phyloP scores from a whole-genome alignment of 805 yeast species.

The Wickerhamomyces tratensis region DNA sequence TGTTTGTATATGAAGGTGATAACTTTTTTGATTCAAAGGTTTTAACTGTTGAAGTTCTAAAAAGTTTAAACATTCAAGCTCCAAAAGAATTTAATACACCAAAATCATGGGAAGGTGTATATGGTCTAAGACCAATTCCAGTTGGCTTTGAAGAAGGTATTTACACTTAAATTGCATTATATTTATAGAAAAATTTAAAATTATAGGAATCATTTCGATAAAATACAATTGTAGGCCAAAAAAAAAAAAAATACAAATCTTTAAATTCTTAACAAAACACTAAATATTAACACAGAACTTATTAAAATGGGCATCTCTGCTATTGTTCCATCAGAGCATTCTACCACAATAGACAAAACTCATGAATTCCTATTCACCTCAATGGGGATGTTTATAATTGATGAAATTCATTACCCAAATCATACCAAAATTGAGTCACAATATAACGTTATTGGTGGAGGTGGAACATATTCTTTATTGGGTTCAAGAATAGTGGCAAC shows the following conservation, averaged over 20 bases:
- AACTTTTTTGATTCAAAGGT: slow-evolving; percentile 61
- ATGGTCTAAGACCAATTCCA: slow-evolving; percentile 66
- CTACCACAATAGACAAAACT: not conserved
- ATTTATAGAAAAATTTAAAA: no score
- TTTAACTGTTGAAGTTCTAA: slow-evolving; percentile 31
- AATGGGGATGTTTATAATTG: slow-evolving; percentile 85
- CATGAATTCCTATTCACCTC: slow-evolving; percentile 38
- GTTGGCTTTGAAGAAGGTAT: slow-evolving; percentile 69
- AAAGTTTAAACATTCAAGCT: slow-evolving; percentile 16
- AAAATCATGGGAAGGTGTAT: slow-evolving; percentile 75
- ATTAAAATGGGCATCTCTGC: no score
- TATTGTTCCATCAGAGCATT: no score
- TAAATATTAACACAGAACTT: no score
- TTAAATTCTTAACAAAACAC: no score
- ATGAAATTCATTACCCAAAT: slow-evolving; percentile 60
- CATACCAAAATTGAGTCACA: slow-evolving; percentile 23
- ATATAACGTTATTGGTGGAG: slow-evolving; percentile 74
- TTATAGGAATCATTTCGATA: no score
- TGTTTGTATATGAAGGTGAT: slow-evolving; percentile 84
- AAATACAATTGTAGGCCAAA: no score
- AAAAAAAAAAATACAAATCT: no score
- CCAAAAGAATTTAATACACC: slow-evolving; percentile 41
- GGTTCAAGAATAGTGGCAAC: slow-evolving; percentile 59
- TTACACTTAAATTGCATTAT: not conserved
- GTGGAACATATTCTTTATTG: slow-evolving; percentile 70